These are phyloP conservation scores for Colletotrichum tanaceti DNA, from an alignment of 2,329 filamentous ascomycete genomes.

Conservation along the genomic window DNA sequence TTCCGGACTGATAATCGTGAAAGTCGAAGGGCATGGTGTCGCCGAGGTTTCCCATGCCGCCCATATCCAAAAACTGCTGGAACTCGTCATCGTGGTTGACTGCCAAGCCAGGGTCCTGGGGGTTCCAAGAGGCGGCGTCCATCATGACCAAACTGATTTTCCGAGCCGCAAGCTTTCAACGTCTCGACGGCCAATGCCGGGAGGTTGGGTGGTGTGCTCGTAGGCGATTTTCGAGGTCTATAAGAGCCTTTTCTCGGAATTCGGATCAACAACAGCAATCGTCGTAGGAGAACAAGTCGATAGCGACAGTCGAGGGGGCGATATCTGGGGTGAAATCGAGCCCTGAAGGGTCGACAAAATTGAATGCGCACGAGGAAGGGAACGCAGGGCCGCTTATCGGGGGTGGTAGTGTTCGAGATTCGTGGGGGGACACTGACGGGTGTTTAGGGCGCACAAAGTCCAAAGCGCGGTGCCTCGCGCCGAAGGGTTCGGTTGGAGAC, in stretches of 20 bases:
- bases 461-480: constrained; percentile 27
- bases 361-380: constrained; percentile 20
- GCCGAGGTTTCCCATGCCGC: constrained; percentile 63
- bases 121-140: constrained; percentile 66
- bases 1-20: constrained; percentile 60
- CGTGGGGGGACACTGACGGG: constrained; percentile 14
- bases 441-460: constrained; percentile 6
- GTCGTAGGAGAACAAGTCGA: background rate
- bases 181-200: background rate
- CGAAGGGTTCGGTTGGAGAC: background rate
- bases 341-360: constrained; percentile 4
- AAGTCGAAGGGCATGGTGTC: constrained; percentile 72
- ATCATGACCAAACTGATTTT: constrained; percentile 56
- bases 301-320: constrained; percentile 20
- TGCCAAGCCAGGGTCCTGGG: constrained; percentile 66
- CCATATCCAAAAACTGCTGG: constrained; percentile 73
- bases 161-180: constrained; percentile 16
- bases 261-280: background rate
- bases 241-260: background rate
- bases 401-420: constrained; percentile 26
- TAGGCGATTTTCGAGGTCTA: background rate
- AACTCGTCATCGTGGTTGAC: constrained; percentile 69
- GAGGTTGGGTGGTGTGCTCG: background rate
- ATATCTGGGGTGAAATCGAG: background rate
- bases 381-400: constrained; percentile 22